phyloP scores from a whole-genome alignment of 2,329 filamentous ascomycete species.

The Tolypocladium inflatum region DNA sequence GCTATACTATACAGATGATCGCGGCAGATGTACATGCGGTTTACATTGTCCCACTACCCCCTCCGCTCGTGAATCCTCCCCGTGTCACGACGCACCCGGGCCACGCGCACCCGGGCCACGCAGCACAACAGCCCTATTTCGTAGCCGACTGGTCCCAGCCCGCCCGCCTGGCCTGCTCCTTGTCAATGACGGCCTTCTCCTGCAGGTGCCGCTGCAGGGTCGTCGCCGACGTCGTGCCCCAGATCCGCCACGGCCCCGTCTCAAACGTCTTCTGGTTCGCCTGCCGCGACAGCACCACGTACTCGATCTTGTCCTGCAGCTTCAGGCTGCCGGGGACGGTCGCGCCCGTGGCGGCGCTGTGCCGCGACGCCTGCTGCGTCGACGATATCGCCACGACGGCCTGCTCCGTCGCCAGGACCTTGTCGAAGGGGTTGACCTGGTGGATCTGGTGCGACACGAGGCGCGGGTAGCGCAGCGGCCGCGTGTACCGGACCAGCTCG shows the following conservation, averaged over 20 bases:
- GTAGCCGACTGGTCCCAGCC: conserved; percentile 17
- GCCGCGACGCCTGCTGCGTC: conserved; percentile 41
- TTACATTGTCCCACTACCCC: neutral
- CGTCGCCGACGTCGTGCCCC: conserved; percentile 52
- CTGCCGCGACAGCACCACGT: conserved; percentile 49
- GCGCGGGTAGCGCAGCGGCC: conserved; percentile 29
- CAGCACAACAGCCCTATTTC: neutral
- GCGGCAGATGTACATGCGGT: neutral
- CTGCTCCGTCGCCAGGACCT: conserved; percentile 31
- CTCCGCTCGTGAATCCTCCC: neutral
- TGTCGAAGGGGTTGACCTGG: conserved; percentile 32
- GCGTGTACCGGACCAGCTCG: conserved; percentile 44
- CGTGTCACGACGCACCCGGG: too few relatives aligned
- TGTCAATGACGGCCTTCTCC: conserved; percentile 23
- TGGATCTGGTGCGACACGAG: conserved; percentile 46
- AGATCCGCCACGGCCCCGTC: conserved; percentile 49
- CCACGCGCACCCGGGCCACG: neutral
- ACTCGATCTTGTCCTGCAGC: conserved; percentile 49
- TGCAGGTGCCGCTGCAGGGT: conserved; percentile 30
- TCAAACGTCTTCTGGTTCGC: conserved; percentile 36
- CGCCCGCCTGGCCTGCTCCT: conserved; percentile 21
- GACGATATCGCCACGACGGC: conserved; percentile 52
- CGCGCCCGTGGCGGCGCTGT: conserved; percentile 24
- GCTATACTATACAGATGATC: neutral
- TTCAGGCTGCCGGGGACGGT: conserved; percentile 37